These are phyloP conservation scores for Apiotrichum sp. DNA, from an alignment of 1,284 basidiomycete genomes.

Conservation along the genomic window DNA sequence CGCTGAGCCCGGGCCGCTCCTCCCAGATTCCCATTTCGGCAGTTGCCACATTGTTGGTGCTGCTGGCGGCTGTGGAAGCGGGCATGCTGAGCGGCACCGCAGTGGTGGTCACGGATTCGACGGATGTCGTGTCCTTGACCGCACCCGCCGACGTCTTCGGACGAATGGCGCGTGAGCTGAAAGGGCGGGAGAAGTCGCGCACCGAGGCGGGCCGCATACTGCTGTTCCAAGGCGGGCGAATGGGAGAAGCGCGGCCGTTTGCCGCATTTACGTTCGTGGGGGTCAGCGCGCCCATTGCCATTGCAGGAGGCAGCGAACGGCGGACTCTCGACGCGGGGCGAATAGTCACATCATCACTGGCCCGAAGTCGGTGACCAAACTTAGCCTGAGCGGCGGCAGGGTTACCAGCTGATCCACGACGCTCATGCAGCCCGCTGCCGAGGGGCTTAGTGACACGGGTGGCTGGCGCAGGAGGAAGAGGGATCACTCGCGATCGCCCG, in stretches of 20 bases:
- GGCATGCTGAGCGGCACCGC: background rate
- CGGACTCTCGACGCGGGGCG: constrained; percentile 18
- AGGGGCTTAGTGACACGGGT: background rate
- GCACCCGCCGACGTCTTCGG: background rate
- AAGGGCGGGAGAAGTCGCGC: background rate
- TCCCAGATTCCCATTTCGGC: background rate
- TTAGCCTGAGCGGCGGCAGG: constrained; percentile 35
- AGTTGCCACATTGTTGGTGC: background rate
- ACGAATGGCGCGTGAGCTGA: background rate
- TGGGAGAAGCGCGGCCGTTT: background rate
- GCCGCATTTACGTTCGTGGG: background rate
- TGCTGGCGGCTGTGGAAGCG: background rate
- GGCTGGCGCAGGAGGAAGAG: background rate
- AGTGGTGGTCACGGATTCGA: background rate
- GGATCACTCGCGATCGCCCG: background rate
- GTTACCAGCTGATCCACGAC: constrained; percentile 19
- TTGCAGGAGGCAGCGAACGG: constrained; percentile 24
- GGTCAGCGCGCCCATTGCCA: constrained; percentile 8
- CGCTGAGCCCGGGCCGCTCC: background rate
- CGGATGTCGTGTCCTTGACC: background rate
- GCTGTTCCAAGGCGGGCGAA: constrained; percentile 9
- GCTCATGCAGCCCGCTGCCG: too few species aligned
- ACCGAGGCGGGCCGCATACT: background rate
- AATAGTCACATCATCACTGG: constrained; percentile 15
- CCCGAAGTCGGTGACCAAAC: constrained; percentile 38